phyloP scores from a whole-genome alignment of 192 early-diverging fungal species.

The Coemansia sp. region DNA sequence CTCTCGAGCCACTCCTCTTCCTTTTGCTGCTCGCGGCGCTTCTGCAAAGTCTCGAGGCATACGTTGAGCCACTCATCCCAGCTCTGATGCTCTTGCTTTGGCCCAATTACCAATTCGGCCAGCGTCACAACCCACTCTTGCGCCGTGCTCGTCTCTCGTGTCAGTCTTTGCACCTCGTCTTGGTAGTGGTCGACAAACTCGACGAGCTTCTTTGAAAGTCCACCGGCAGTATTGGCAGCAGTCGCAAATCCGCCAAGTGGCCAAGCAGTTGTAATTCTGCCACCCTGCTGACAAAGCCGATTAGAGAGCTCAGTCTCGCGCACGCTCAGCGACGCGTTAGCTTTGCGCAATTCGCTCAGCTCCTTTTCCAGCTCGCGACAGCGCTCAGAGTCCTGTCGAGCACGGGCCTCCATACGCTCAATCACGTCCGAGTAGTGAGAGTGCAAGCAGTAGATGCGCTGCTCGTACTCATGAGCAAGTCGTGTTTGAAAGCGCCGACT shows the following conservation, averaged over 20 bases:
- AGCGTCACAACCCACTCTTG: slow-evolving; percentile 53
- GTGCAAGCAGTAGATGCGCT: slow-evolving; percentile 54
- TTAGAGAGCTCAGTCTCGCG: slow-evolving; percentile 34
- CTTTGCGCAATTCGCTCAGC: slow-evolving; percentile 27
- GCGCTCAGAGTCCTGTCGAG: slow-evolving; percentile 25
- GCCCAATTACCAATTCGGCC: slow-evolving; percentile 45
- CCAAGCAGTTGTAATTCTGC: background rate
- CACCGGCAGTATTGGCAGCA: background rate
- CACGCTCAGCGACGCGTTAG: slow-evolving; percentile 17
- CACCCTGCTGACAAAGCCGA: slow-evolving; percentile 6
- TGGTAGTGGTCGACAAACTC: slow-evolving; percentile 47
- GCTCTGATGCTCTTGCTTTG: slow-evolving; percentile 44
- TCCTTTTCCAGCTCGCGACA: slow-evolving; percentile 24
- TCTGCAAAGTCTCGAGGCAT: slow-evolving; percentile 36
- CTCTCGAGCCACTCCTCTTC: slow-evolving; percentile 39
- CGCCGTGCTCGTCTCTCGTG: slow-evolving; percentile 35
- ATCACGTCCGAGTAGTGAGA: slow-evolving; percentile 48
- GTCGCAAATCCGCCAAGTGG: background rate
- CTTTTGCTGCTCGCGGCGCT: slow-evolving; percentile 28
- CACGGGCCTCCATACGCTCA: slow-evolving; percentile 42
- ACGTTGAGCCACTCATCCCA: slow-evolving; percentile 53
- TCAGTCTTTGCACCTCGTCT: slow-evolving; percentile 31
- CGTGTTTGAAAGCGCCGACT: slow-evolving; percentile 47
- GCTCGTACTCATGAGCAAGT: slow-evolving; percentile 47
- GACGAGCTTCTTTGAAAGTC: slow-evolving; percentile 31